A percentile compares a stretch with the other conserved stretches of the same genome.
Evolutionary conservation across 768 basidiomycete genomes (phyloP).

Genomic region (Suillus cothurnatus): DNA sequence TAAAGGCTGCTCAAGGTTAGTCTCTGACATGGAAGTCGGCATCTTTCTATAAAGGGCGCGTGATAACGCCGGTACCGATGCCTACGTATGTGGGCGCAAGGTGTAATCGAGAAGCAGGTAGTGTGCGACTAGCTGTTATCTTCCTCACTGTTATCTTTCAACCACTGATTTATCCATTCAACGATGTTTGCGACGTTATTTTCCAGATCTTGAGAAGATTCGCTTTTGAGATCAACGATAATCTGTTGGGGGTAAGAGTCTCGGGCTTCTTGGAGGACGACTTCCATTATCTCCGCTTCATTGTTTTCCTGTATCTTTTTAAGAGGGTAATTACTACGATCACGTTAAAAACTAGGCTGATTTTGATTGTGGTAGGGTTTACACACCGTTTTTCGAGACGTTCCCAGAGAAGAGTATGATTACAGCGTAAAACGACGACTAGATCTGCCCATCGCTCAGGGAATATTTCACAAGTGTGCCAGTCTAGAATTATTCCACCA

Average conservation of each 20-base stretch:
- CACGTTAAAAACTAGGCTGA: not conserved
- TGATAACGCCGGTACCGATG: not conserved
- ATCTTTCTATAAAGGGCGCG: not conserved
- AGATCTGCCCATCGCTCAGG: constrained; percentile 97
- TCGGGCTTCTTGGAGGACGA: constrained; percentile 85
- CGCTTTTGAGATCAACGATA: constrained; percentile 82
- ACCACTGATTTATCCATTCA: constrained; percentile 86
- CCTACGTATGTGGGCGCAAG: too few relatives aligned
- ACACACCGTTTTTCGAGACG: constrained; percentile 86
- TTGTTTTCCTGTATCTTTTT: constrained; percentile 99
- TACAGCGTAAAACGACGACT: constrained; percentile 88
- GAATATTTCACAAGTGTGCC: constrained; percentile 93
- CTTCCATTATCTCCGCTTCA: constrained; percentile 97
- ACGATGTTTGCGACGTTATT: constrained; percentile 84
- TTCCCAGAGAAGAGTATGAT: constrained; percentile 87
- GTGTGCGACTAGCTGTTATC: not conserved
- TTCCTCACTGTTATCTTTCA: constrained; percentile 23
- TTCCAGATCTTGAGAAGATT: constrained; percentile 78
- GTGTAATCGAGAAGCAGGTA: not conserved
- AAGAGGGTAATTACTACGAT: constrained; percentile 72
- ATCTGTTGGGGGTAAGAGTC: constrained; percentile 86
- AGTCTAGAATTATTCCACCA: constrained; percentile 88
- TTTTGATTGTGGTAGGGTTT: not conserved
- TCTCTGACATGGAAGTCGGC: not conserved
- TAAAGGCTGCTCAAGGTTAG: not conserved